Conservation (phyloP, 257 asterid species). For the Gentiana dahurica region DNA sequence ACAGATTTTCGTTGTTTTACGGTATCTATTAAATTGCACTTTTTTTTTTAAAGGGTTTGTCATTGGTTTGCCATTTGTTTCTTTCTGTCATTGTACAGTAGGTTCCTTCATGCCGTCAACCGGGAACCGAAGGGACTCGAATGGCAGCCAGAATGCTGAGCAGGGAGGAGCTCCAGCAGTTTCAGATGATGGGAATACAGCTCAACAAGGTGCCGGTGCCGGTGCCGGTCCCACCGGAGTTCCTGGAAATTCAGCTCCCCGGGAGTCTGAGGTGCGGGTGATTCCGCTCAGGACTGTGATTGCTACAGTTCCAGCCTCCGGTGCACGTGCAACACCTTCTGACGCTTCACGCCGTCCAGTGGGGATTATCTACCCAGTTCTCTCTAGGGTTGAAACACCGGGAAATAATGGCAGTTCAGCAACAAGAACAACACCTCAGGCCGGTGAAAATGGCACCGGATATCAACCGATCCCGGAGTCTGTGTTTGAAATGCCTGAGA, state of each 20-base stretch:
- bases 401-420: slow-evolving; percentile 26
- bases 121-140: slow-evolving; percentile 48
- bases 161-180: slow-evolving; percentile 42
- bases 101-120: slow-evolving; percentile 47
- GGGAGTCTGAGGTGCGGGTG: slow-evolving; percentile 46
- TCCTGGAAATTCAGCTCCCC: slow-evolving; percentile 21
- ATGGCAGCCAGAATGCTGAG: slow-evolving; percentile 40
- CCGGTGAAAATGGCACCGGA: slow-evolving; percentile 29
- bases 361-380: slow-evolving; percentile 66
- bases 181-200: slow-evolving; percentile 28
- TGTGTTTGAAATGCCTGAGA: slow-evolving; percentile 25
- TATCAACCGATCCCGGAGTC: slow-evolving; percentile 28
- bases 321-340: slow-evolving; percentile 29
- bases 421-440: slow-evolving; percentile 30
- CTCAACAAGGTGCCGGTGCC: slow-evolving; percentile 31
- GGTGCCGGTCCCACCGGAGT: slow-evolving; percentile 5
- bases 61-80: background rate
- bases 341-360: slow-evolving; percentile 61
- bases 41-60: background rate
- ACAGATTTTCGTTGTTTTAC: background rate
- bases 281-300: slow-evolving; percentile 54
- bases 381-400: slow-evolving; percentile 60
- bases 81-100: slow-evolving; percentile 9
- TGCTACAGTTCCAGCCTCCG: slow-evolving; percentile 49
- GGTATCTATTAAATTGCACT: background rate